Conservation (phyloP, 345 rosid species). For the Salix caprea region DNA sequence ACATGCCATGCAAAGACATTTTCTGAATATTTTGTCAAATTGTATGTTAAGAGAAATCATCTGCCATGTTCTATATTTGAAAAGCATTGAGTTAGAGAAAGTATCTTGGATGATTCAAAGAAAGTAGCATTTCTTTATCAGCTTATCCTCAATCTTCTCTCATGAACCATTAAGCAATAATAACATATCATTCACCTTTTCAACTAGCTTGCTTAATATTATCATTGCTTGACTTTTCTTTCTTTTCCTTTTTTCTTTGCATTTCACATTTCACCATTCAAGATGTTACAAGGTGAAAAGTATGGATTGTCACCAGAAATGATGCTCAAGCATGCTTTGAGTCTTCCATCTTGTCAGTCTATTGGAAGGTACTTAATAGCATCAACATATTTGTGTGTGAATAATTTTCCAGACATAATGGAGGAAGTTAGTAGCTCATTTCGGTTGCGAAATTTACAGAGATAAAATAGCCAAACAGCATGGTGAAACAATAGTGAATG, state of each 20-base stretch:
- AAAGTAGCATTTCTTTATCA: not conserved
- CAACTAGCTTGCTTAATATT: not conserved
- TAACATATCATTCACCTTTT: not conserved
- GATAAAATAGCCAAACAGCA: conserved; percentile 41
- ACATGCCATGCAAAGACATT: not conserved
- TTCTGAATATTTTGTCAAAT: not conserved
- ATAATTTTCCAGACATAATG: not conserved
- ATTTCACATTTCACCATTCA: not conserved
- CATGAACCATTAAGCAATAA: not conserved
- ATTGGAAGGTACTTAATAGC: conserved; percentile 42
- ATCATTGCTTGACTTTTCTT: not conserved
- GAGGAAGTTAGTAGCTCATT: conserved; percentile 24
- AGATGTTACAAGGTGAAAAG: conserved; percentile 39
- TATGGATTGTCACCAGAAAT: conserved; percentile 42
- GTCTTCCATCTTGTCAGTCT: conserved; percentile 54
- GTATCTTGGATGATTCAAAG: not conserved
- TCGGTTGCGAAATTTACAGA: conserved; percentile 35
- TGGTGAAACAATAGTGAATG: conserved; percentile 42
- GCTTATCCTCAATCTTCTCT: not conserved
- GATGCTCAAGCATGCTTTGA: conserved; percentile 48
- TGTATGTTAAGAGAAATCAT: not conserved
- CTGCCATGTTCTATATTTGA: not conserved
- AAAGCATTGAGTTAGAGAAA: not conserved
- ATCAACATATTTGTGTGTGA: not conserved
- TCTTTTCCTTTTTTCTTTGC: not conserved